Base-by-base conservation (phyloP, 2,329 filamentous ascomycete genomes). In the Shiraia bambusicola region DNA sequence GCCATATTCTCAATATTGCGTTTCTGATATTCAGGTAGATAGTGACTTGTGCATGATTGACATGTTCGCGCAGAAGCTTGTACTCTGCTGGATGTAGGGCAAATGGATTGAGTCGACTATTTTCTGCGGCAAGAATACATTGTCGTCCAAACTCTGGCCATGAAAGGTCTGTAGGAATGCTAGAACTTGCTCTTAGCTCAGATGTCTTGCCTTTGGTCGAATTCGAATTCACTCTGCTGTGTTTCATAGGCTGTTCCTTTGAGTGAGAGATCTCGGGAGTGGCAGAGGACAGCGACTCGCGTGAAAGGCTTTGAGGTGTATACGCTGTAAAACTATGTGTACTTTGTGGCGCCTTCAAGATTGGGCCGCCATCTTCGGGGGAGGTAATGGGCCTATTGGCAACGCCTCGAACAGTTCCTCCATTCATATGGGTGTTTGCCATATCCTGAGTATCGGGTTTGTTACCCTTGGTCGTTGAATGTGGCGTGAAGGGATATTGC, bases 11-110 rank as follows among this genome's bases (percentile, higher is more conserved):
- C 38, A 98, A 74, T 45, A 98, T 95, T 12, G 89, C 88, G 67
- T 98, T 98, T 56, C 93, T 82, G 49, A 98, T 93, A 66, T 97
- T 97, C 39, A 98, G 76, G 70, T 98, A 98, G 10, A 89, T 88
- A 2, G 92, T 96, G 53, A 96, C 89, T 69, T 98, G 93, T 24
- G 85, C 78, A 58, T 88, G 84, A 61, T 86, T 95, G 55, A 98
- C 82, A 58, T 94, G 84, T 48, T 87, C 78, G 48, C 88, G 82
- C 28, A 98, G 73, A 45, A 95, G 76, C 45, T 79, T 74, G 63
- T 96, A 91, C 68, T 98, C 93, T 49, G 88, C 84, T 17, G 81
- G 78, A 67, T 97, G 90, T 28, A 98, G 73, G 9, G 87, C 84
- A 68, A 93, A 97, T 1, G 93, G 92, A 52, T 92, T 92, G 1